Conservation (phyloP, 768 basidiomycete species). For the Rhizopogon vesiculosus region DNA sequence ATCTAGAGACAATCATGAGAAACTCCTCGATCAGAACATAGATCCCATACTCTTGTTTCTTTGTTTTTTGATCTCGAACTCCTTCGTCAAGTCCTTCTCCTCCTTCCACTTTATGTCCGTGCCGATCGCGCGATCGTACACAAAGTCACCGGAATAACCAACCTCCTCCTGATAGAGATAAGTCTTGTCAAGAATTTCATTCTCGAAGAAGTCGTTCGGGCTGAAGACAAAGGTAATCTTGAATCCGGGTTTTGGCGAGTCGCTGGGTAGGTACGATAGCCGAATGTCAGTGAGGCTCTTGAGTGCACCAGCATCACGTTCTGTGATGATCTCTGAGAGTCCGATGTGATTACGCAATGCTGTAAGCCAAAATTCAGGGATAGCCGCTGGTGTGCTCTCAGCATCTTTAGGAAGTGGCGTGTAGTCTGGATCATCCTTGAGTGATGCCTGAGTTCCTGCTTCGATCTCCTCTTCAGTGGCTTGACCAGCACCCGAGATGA, state of each 20-base stretch:
- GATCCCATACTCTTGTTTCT: slow-evolving; percentile 85
- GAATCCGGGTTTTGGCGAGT: slow-evolving; percentile 82
- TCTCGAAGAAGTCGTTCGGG: slow-evolving; percentile 85
- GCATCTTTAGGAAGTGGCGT: slow-evolving; percentile 52
- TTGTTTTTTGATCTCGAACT: slow-evolving; percentile 98
- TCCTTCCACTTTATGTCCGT: slow-evolving; percentile 96
- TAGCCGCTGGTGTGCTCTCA: slow-evolving; percentile 37
- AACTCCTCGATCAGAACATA: not conserved
- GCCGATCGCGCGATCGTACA: slow-evolving; percentile 92
- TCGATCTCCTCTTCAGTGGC: slow-evolving; percentile 81
- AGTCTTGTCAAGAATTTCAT: slow-evolving; percentile 82
- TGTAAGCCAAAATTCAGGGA: slow-evolving; percentile 98
- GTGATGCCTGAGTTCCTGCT: slow-evolving; percentile 66
- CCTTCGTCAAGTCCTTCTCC: slow-evolving; percentile 96
- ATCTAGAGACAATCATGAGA: slow-evolving; percentile 36
- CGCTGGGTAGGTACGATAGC: slow-evolving; percentile 66
- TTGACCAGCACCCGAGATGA: slow-evolving; percentile 73
- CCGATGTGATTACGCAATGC: slow-evolving; percentile 89
- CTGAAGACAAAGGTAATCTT: slow-evolving; percentile 81
- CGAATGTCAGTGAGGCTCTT: slow-evolving; percentile 78
- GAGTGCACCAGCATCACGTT: slow-evolving; percentile 85
- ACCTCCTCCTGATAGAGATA: slow-evolving; percentile 92
- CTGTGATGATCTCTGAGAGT: slow-evolving; percentile 85
- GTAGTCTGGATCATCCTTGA: slow-evolving; percentile 75
- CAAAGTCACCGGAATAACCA: slow-evolving; percentile 94